These are phyloP conservation scores for Solanum commersonii DNA, from an alignment of 257 asterid species.

Conservation along the genomic window DNA sequence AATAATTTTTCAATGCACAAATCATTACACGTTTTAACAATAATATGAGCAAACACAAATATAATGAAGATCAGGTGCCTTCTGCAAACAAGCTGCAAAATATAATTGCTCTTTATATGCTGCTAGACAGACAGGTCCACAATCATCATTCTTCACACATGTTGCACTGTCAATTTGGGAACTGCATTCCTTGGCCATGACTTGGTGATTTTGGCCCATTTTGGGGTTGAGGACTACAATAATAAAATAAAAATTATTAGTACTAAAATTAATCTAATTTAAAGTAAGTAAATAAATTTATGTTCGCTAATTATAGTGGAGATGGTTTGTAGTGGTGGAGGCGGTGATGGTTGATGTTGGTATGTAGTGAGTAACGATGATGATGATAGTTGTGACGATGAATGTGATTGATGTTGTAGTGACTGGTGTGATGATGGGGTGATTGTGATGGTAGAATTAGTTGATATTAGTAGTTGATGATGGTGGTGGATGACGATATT, in stretches of 20 bases:
- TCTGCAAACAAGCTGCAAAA: not conserved
- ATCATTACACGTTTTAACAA: not conserved
- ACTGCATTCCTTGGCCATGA: not conserved
- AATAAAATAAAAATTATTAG: not conserved
- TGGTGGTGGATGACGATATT: too few species aligned
- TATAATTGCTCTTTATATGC: not conserved
- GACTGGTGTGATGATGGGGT: not conserved
- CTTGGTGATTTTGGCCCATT: not conserved
- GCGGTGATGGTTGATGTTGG: not conserved
- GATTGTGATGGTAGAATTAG: too few species aligned
- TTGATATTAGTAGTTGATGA: not conserved
- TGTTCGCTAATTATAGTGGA: too few species aligned
- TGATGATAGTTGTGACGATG: not conserved
- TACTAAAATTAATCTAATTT: not conserved
- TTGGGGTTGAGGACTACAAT: not conserved
- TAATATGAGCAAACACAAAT: not conserved
- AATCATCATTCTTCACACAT: not conserved
- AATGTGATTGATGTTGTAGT: not conserved
- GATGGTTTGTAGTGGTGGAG: not conserved
- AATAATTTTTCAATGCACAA: too few species aligned
- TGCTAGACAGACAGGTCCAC: not conserved
- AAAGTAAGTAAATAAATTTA: not conserved
- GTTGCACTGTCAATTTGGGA: not conserved
- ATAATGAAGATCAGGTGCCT: not conserved
- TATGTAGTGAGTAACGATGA: too few species aligned